phyloP scores from a whole-genome alignment of 1,284 basidiomycete genomes.

The Athelia psychrophila region DNA sequence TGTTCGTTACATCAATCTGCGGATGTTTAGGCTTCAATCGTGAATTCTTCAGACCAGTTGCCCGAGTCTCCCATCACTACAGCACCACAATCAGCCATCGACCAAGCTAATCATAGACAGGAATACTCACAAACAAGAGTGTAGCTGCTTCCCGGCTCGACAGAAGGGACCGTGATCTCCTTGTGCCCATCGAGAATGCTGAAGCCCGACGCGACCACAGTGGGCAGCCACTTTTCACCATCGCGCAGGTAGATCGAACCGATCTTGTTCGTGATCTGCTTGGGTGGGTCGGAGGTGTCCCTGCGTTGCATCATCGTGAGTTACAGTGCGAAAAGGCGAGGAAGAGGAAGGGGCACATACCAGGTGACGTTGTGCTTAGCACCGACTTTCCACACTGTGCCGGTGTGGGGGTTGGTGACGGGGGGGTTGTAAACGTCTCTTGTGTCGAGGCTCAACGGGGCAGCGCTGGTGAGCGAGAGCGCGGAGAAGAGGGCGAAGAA shows the following conservation, averaged over 20 bases:
- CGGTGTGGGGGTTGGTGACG: conserved; percentile 18
- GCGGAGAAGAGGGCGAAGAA: conserved; percentile 11
- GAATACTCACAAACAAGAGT: conserved; percentile 34
- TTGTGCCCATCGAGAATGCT: conserved; percentile 17
- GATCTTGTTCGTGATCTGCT: conserved; percentile 19
- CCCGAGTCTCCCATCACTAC: conserved; percentile 37
- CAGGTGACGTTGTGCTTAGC: conserved; percentile 24
- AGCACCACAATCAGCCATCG: not conserved
- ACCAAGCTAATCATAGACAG: too few species aligned
- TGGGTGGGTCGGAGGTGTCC: conserved; percentile 18
- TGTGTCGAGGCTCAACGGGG: conserved; percentile 6
- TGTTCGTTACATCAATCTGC: too few species aligned
- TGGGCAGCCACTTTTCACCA: conserved; percentile 6
- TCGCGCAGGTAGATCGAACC: conserved; percentile 17
- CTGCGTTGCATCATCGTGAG: conserved; percentile 5
- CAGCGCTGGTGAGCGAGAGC: conserved; percentile 8
- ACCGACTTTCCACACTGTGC: conserved; percentile 24
- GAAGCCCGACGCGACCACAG: conserved; percentile 19
- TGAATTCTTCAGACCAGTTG: conserved; percentile 9
- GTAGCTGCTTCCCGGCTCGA: conserved; percentile 28
- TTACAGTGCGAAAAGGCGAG: not conserved
- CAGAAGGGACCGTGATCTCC: conserved; percentile 23
- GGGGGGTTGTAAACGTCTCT: conserved; percentile 22
- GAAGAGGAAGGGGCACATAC: conserved; percentile 9
- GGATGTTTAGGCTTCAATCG: too few species aligned